Evolutionary conservation across 2,329 filamentous ascomycete species (phyloP).

Genomic region (Aspergillus sp.): DNA sequence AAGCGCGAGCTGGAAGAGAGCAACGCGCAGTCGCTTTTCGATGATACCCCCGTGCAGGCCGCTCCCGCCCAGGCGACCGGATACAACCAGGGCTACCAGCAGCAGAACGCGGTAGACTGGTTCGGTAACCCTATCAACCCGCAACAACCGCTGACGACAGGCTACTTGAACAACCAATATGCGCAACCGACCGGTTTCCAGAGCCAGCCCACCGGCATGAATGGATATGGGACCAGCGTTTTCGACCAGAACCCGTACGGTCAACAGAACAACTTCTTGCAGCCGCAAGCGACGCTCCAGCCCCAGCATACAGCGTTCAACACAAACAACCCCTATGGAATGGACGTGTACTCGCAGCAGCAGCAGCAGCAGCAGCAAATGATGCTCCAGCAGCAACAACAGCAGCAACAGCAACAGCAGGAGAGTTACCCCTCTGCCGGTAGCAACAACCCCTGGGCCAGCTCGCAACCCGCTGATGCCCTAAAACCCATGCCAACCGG

Average conservation of each 20-base stretch:
- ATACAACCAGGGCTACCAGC: conserved; percentile 95
- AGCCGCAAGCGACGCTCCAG: conserved; percentile 48
- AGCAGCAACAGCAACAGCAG: conserved; percentile 45
- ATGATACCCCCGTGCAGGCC: conserved; percentile 60
- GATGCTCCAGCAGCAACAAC: conserved; percentile 35
- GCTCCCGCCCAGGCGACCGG: conserved; percentile 74
- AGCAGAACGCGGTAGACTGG: conserved; percentile 93
- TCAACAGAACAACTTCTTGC: conserved; percentile 39
- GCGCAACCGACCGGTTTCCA: conserved; percentile 70
- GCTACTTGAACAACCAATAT: conserved; percentile 61
- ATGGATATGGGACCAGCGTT: conserved; percentile 60
- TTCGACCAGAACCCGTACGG: conserved; percentile 54
- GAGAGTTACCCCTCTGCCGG: conserved; percentile 64
- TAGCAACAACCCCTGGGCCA: conserved; percentile 91
- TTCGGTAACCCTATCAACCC: conserved; percentile 89
- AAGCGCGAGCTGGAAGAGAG: conserved; percentile 78
- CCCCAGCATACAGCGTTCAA: conserved; percentile 56
- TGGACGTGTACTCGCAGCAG: conserved; percentile 45
- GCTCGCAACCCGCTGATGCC: conserved; percentile 52
- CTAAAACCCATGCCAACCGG: conserved; percentile 81
- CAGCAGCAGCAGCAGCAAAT: conserved; percentile 34
- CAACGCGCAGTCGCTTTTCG: conserved; percentile 83
- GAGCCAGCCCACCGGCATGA: conserved; percentile 57
- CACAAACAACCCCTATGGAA: conserved; percentile 51
- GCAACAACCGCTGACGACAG: conserved; percentile 62